Conservation (phyloP, 257 asterid species). For the Penstemon barbatus region DNA sequence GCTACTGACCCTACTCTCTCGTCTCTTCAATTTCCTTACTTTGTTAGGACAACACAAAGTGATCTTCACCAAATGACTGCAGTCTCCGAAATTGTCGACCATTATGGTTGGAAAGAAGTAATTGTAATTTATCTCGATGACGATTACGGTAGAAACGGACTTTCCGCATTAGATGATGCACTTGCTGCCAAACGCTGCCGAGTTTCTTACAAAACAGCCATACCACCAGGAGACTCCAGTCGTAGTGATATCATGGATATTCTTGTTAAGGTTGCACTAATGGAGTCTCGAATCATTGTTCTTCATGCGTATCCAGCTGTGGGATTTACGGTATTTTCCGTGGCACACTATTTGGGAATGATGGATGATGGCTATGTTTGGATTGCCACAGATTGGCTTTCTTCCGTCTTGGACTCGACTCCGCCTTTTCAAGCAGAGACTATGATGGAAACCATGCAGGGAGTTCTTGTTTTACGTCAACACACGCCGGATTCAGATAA, state of each 20-base stretch:
- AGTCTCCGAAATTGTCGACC: conserved; percentile 56
- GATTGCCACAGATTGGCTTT: conserved; percentile 88
- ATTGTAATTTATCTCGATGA: conserved; percentile 64
- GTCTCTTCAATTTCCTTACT: conserved; percentile 74
- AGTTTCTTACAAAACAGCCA: conserved; percentile 58
- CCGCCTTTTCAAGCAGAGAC: conserved; percentile 31
- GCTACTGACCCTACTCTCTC: conserved; percentile 90
- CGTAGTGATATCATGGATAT: conserved; percentile 49
- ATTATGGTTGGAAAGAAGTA: conserved; percentile 78
- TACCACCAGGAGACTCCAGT: conserved; percentile 41
- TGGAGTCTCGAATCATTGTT: conserved; percentile 70
- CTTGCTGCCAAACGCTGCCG: conserved; percentile 56
- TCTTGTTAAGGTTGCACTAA: conserved; percentile 57
- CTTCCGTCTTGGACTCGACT: conserved; percentile 58
- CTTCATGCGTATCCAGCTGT: conserved; percentile 60
- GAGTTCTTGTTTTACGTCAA: conserved; percentile 54
- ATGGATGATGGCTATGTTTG: conserved; percentile 70
- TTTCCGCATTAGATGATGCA: conserved; percentile 64
- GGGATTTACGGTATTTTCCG: conserved; percentile 43
- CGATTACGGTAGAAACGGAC: conserved; percentile 82
- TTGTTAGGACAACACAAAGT: conserved; percentile 73
- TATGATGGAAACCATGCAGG: conserved; percentile 39
- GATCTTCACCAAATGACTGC: conserved; percentile 82
- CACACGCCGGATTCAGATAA: conserved; percentile 47
- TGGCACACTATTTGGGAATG: conserved; percentile 68